Base-by-base conservation (phyloP, 176 grass and related monocot genomes). In the Canna indica region DNA sequence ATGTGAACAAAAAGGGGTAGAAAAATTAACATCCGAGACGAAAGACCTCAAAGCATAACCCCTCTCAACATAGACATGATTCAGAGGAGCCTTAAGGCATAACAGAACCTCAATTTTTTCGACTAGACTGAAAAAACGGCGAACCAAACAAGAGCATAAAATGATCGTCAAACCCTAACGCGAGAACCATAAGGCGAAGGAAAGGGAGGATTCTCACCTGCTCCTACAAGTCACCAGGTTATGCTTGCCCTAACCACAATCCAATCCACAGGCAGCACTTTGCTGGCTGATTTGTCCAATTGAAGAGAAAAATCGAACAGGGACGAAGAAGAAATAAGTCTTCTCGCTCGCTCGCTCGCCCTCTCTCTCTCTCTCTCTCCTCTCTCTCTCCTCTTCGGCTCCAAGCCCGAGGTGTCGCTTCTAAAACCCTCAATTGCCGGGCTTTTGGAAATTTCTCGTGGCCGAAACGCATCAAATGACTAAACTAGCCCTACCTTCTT, bases 391-490 rank as follows among this genome's bases (percentile, higher is more conserved):
- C 11, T 30, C 58, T n/a, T 3, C 13, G 27, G 29, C 30, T 62
- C 59, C 59, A 62, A 62, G 59, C 59, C 59, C 29, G 29, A 62
- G 59, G 59, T 62, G 59, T 62, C 35, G 34, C 35, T 66, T 66
- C 75, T 69, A 69, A 77, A 77, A 69, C 47, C 65, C 75, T 46
- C 75, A 44, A 77, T 58, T 45, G 63, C 50, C 27, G 65, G 47
- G 36, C 50, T 46, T 59, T 77, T 44, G 14, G 24, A 68, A 57
- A 58, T 69, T 59, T 31, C 47, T 7, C 16, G 4, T 31, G 47
- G 22, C 64, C 0, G 33, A 36, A 7, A 13, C 2, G 33, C 0
- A 27, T 12, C 5, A 57, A 77, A 68, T 77, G 62, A 77, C 75
- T 0, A 4, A 22, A 39, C 41, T 68, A 33, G 14, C 64, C 75